Conservation (phyloP, 129 eudicot species). For the Logfia minima region DNA sequence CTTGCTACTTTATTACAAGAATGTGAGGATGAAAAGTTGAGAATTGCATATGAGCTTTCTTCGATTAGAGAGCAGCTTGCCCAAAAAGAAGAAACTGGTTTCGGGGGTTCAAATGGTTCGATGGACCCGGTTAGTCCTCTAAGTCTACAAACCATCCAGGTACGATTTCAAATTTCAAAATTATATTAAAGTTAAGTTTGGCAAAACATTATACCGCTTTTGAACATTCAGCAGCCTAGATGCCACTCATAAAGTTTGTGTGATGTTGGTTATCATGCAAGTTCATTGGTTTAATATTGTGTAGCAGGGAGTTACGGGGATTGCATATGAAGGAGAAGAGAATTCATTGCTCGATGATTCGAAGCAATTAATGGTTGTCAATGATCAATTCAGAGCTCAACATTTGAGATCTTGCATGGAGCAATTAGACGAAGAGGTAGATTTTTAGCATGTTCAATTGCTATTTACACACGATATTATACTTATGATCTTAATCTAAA, state of each 20-base stretch:
- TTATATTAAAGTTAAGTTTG: neutral
- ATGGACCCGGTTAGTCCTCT: neutral
- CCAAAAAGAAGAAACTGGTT: conserved; percentile 33
- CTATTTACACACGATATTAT: neutral
- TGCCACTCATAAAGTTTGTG: neutral
- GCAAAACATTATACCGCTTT: neutral
- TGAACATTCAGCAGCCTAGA: conserved; percentile 1
- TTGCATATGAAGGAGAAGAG: conserved; percentile 25
- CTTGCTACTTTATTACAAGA: conserved; percentile 55
- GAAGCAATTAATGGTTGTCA: conserved; percentile 35
- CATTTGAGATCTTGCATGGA: conserved; percentile 71
- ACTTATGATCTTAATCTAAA: conserved; percentile 4
- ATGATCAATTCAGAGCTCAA: conserved; percentile 48
- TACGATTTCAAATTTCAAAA: conserved; percentile 14
- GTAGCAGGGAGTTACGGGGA: conserved; percentile 32
- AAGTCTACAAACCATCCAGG: conserved; percentile 41
- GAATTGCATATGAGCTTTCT: conserved; percentile 43
- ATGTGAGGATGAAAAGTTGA: conserved; percentile 52
- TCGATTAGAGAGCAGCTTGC: conserved; percentile 38
- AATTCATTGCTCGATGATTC: conserved; percentile 27
- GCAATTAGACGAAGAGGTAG: conserved; percentile 87
- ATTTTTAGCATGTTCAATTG: conserved; percentile 14
- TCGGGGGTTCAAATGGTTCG: conserved; percentile 12
- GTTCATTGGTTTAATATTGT: conserved; percentile 10
- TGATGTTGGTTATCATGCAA: neutral